phyloP scores from a whole-genome alignment of 2,329 filamentous ascomycete species.

The Immersiporthe knoxdaviesiana region DNA sequence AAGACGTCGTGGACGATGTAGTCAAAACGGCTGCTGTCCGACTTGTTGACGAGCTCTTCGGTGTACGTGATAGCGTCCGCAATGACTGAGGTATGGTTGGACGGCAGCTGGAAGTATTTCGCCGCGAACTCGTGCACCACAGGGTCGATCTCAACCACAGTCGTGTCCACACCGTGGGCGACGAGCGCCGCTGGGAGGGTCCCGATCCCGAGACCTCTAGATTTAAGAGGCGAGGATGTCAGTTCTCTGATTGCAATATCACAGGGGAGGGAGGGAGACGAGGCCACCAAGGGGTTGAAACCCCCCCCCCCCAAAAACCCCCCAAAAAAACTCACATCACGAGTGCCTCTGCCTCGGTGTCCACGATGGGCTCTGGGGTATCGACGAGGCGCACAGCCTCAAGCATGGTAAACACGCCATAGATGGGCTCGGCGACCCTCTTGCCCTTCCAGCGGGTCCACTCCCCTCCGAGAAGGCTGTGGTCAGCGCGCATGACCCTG shows the following conservation, averaged over 20 bases:
- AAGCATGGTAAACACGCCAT: slow-evolving; percentile 93
- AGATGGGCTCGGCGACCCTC: slow-evolving; percentile 80
- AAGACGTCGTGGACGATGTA: slow-evolving; percentile 99
- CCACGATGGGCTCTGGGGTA: slow-evolving; percentile 53
- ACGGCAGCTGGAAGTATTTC: slow-evolving; percentile 79
- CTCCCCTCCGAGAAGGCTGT: slow-evolving; percentile 90
- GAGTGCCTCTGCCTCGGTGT: slow-evolving; percentile 75
- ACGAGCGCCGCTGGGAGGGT: slow-evolving; percentile 88
- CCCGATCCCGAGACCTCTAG: slow-evolving; percentile 85
- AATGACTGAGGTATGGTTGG: slow-evolving; percentile 78
- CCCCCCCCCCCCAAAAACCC: no score
- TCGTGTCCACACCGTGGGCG: slow-evolving; percentile 86
- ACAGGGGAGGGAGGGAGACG: not conserved
- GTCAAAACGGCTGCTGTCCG: slow-evolving; percentile 65
- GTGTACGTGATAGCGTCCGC: slow-evolving; percentile 79
- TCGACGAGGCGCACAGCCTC: slow-evolving; percentile 87
- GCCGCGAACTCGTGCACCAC: slow-evolving; percentile 81
- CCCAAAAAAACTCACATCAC: slow-evolving; percentile 75
- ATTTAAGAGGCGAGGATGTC: slow-evolving; percentile 18
- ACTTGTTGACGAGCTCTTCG: slow-evolving; percentile 46
- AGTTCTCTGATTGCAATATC: slow-evolving; percentile 31
- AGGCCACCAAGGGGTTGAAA: not conserved
- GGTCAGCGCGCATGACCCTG: slow-evolving; percentile 86
- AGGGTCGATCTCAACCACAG: slow-evolving; percentile 92
- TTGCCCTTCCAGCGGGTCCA: slow-evolving; percentile 68